These are phyloP conservation scores for Astragalus membranaceus DNA, from an alignment of 306 rosid species.

Conservation along the genomic window DNA sequence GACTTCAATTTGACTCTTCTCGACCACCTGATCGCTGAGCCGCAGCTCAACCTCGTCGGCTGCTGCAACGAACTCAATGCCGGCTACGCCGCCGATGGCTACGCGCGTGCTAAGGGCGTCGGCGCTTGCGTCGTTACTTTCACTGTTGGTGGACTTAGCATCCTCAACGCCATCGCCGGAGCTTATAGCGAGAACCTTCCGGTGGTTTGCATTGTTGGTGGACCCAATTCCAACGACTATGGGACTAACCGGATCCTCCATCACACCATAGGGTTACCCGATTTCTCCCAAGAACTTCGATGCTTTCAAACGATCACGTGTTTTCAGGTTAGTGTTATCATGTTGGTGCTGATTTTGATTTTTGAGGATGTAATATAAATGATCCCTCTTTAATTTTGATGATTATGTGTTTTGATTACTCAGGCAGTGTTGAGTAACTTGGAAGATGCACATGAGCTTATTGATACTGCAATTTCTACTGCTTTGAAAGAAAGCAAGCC, in stretches of 20 bases:
- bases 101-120: slow-evolving; percentile 69
- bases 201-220: slow-evolving; percentile 70
- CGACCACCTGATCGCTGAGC: slow-evolving; percentile 71
- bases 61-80: slow-evolving; percentile 96
- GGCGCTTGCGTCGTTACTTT: slow-evolving; percentile 88
- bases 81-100: slow-evolving; percentile 87
- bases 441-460: slow-evolving; percentile 74
- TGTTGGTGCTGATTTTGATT: neutral
- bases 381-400: neutral
- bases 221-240: slow-evolving; percentile 80
- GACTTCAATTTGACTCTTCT: slow-evolving; percentile 80
- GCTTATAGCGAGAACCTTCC: slow-evolving; percentile 82
- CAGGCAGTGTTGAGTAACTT: slow-evolving; percentile 82
- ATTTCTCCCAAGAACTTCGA: slow-evolving; percentile 64
- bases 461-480: slow-evolving; percentile 88
- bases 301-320: slow-evolving; percentile 84
- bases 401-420: neutral
- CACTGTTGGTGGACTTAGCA: slow-evolving; percentile 91
- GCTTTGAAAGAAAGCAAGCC: slow-evolving; percentile 92
- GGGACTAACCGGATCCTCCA: slow-evolving; percentile 84
- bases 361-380: neutral
- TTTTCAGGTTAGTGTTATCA: slow-evolving; percentile 33
- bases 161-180: slow-evolving; percentile 84
- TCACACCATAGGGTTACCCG: slow-evolving; percentile 75
- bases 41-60: slow-evolving; percentile 61